Evolutionary conservation across 768 basidiomycete species (phyloP).

Genomic region (Agaricus blazei): DNA sequence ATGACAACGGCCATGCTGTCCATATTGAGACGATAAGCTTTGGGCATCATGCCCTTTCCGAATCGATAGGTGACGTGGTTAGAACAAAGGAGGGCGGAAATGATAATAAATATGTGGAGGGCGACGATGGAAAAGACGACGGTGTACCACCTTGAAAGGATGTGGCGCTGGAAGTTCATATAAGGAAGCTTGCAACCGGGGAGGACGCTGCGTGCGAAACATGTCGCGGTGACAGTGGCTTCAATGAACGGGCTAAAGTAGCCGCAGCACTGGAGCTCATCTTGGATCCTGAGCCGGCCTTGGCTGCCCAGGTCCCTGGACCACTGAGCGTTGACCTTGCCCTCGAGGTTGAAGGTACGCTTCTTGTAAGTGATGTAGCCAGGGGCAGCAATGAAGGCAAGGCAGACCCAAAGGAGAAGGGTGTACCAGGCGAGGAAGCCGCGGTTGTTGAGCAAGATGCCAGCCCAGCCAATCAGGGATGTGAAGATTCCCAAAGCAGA

Average conservation of each 20-base stretch:
- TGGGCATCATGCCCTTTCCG: slow-evolving; percentile 87
- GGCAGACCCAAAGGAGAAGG: slow-evolving; percentile 71
- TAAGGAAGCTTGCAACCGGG: slow-evolving; percentile 73
- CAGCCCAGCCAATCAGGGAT: slow-evolving; percentile 72
- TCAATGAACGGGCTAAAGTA: slow-evolving; percentile 79
- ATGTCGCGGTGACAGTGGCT: slow-evolving; percentile 67
- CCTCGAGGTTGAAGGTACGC: slow-evolving; percentile 55
- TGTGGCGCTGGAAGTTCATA: slow-evolving; percentile 46
- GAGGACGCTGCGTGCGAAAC: slow-evolving; percentile 64
- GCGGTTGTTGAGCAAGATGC: slow-evolving; percentile 83
- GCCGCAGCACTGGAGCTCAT: slow-evolving; percentile 72
- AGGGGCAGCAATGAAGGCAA: slow-evolving; percentile 67
- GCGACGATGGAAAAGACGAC: slow-evolving; percentile 63
- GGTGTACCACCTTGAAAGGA: slow-evolving; percentile 61
- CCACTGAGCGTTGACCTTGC: slow-evolving; percentile 77
- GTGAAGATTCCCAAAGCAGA: slow-evolving; percentile 57
- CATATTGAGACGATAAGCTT: slow-evolving; percentile 69
- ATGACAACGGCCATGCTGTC: slow-evolving; percentile 74
- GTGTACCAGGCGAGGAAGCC: slow-evolving; percentile 76
- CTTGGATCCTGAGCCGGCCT: slow-evolving; percentile 64
- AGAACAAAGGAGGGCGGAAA: slow-evolving; percentile 61
- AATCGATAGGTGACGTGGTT: slow-evolving; percentile 86
- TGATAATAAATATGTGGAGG: slow-evolving; percentile 57
- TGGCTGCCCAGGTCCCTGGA: slow-evolving; percentile 49
- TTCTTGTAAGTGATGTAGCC: slow-evolving; percentile 78